Base-by-base conservation (phyloP, 768 basidiomycete genomes). In the Lentinus brumalis region DNA sequence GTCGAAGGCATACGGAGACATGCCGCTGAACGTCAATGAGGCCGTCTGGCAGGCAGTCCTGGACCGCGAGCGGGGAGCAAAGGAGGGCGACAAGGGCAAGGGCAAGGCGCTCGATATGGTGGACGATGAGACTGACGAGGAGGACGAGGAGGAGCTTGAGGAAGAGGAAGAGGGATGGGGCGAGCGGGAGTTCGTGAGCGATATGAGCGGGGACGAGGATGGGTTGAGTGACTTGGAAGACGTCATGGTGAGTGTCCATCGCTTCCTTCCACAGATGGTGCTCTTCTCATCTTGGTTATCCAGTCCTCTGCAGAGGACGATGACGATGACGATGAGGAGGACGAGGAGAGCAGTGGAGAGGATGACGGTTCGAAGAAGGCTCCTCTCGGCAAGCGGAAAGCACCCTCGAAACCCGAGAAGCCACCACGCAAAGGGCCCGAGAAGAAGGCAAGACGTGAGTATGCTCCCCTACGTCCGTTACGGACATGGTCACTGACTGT, bases 1-100 rank as follows among this genome's bases (percentile, higher is more conserved):
- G 78, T 89, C 89, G 55, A 97, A 97, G 75, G 96, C 96, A 16
- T 98, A 99, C 71, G 96, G 97, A 45, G 96, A 98, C 70, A 91
- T 92, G 38, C 97, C 97, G 12, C 83, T 99, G 46, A 98, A 99
- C 74, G 96, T 99, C 59, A 98, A 99, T 75, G 97, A 99, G 76
- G 87, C 81, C 44, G 95, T 98, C 9, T 98, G 97, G 97, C 86
- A 88, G 65, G 87, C 92, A 2, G 89, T 99, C 54, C 78, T 98
- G 44, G 93, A 97, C 70, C 81, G 86, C 50, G 94, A 97, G 71
- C 70, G 73, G 65, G 72, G 76, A 67, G 83, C 85, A 66, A 56
- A 56, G 50, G 77, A 77, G 38, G 79, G 73, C 29, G 76, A 75
- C 46, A 75, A 76, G 61, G 74, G 61, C 8, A 73, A 76, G 44